Evolutionary conservation across 1,284 basidiomycete species (phyloP).

Genomic region (Ustilago sp.): DNA sequence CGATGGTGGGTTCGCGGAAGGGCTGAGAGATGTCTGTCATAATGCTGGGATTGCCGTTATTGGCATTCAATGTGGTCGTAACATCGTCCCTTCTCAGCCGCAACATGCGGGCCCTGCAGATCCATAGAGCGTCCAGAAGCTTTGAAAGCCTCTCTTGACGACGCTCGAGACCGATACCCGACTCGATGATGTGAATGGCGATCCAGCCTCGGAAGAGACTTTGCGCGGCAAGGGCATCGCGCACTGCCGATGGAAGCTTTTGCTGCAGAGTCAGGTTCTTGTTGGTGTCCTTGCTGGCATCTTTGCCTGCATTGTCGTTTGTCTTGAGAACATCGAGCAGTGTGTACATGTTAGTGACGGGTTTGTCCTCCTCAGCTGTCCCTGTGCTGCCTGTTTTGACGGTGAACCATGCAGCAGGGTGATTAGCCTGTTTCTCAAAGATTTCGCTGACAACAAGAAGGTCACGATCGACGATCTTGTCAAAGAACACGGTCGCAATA

Average conservation of each 20-base stretch:
- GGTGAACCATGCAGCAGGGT: slow-evolving; percentile 59
- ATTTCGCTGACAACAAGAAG: slow-evolving; percentile 59
- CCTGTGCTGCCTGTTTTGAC: slow-evolving; percentile 21
- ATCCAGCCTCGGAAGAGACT: slow-evolving; percentile 63
- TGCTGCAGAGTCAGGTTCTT: slow-evolving; percentile 39
- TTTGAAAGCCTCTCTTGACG: slow-evolving; percentile 58
- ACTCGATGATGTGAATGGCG: slow-evolving; percentile 63
- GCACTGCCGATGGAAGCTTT: slow-evolving; percentile 52
- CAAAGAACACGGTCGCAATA: slow-evolving; percentile 60
- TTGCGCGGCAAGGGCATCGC: slow-evolving; percentile 61
- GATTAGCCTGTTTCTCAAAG: slow-evolving; percentile 54
- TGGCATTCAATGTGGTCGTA: slow-evolving; percentile 5
- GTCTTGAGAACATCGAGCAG: slow-evolving; percentile 53
- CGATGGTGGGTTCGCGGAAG: slow-evolving; percentile 59
- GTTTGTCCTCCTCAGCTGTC: slow-evolving; percentile 50
- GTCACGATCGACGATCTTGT: slow-evolving; percentile 62
- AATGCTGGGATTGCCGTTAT: slow-evolving; percentile 9
- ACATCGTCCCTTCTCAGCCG: slow-evolving; percentile 30
- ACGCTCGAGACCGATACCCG: slow-evolving; percentile 56
- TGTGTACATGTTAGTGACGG: slow-evolving; percentile 62
- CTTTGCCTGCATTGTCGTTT: slow-evolving; percentile 2
- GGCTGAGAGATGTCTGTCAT: slow-evolving; percentile 29
- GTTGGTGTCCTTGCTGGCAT: slow-evolving; percentile 10
- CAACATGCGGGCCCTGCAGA: slow-evolving; percentile 63
- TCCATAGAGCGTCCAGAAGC: slow-evolving; percentile 63